Evolutionary conservation across 306 rosid species (phyloP).

Genomic region (Inga laurina): DNA sequence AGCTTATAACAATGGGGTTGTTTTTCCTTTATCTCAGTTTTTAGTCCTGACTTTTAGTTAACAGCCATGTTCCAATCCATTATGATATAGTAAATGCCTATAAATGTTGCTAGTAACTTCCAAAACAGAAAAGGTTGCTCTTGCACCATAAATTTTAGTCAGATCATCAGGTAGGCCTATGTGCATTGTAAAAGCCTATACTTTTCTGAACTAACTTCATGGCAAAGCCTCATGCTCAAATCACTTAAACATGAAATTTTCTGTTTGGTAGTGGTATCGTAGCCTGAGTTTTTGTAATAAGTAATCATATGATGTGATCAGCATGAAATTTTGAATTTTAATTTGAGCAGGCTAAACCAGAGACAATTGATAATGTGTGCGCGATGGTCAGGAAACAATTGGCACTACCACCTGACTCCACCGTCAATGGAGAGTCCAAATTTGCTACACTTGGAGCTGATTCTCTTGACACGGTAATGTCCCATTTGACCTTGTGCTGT

Average conservation of each 20-base stretch:
- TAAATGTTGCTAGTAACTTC: not conserved
- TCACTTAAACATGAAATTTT: not conserved
- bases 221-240: not conserved
- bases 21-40: not conserved
- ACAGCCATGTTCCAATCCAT: not conserved
- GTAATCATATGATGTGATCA: slow-evolving; percentile 1
- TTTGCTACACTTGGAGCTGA: slow-evolving; percentile 86
- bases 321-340: not conserved
- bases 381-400: slow-evolving; percentile 80
- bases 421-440: slow-evolving; percentile 62
- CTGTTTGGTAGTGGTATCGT: slow-evolving; percentile 34
- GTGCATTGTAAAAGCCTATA: not conserved
- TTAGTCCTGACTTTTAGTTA: not conserved
- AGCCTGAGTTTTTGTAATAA: not conserved
- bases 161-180: not conserved
- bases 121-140: not conserved
- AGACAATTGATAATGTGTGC: slow-evolving; percentile 71
- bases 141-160: not conserved
- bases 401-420: slow-evolving; percentile 54
- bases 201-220: not conserved
- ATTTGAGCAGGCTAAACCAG: slow-evolving; percentile 73
- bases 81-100: not conserved
- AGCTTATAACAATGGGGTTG: not conserved
- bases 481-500: not conserved
- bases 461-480: slow-evolving; percentile 83